Evolutionary conservation across 768 basidiomycete species (phyloP).

Genomic region (Krasilnikovozyma curviuscula): DNA sequence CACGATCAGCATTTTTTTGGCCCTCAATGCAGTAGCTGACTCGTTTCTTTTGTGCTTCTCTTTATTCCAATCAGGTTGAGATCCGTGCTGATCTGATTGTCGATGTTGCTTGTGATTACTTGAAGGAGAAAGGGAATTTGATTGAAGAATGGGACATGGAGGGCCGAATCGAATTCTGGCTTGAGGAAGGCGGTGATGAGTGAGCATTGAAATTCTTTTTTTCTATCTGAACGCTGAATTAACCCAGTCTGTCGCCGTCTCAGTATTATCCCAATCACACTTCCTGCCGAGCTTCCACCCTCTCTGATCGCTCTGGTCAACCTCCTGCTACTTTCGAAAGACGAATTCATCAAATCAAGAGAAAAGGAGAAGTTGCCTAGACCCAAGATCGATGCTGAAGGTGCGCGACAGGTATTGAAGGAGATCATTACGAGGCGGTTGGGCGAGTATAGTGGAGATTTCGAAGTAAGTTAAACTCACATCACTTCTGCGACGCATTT

Average conservation of each 20-base stretch:
- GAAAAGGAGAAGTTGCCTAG: constrained; percentile 56
- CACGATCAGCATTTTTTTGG: background rate
- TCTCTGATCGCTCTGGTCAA: constrained; percentile 46
- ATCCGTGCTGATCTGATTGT: constrained; percentile 38
- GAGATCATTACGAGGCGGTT: constrained; percentile 37
- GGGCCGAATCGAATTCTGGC: constrained; percentile 77
- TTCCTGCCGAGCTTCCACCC: constrained; percentile 29
- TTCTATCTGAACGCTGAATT: background rate
- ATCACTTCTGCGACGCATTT: background rate
- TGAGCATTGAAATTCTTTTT: constrained; percentile 20
- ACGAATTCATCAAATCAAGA: constrained; percentile 42
- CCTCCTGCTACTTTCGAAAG: constrained; percentile 38
- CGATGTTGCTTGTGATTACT: constrained; percentile 17
- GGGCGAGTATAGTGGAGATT: constrained; percentile 37
- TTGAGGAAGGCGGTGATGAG: constrained; percentile 82
- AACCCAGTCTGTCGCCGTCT: constrained; percentile 18
- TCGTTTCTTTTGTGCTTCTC: too few species aligned
- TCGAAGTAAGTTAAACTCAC: constrained; percentile 34
- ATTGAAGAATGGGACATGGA: constrained; percentile 16
- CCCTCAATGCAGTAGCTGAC: too few species aligned
- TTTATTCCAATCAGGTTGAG: too few species aligned
- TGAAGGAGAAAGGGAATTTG: constrained; percentile 9
- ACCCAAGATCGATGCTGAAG: constrained; percentile 36
- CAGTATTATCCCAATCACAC: constrained; percentile 11
- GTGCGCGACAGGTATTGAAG: constrained; percentile 34